phyloP scores from a whole-genome alignment of 805 yeast genomes.

The Metschnikowia rubicola region DNA sequence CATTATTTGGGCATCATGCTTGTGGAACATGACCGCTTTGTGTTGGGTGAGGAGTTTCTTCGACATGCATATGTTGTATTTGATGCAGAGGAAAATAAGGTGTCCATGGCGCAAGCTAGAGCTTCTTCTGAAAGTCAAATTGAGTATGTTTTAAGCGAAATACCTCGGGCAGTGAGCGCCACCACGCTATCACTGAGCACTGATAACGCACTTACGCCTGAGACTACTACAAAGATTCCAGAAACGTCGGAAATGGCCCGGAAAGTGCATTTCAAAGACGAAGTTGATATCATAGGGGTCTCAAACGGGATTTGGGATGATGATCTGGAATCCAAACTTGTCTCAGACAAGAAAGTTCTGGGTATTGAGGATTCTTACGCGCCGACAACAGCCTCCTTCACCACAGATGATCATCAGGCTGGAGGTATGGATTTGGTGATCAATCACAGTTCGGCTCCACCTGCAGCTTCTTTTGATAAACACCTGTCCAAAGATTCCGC shows the following conservation, averaged over 20 bases:
- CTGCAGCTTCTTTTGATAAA: too few species aligned
- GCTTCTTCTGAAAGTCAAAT: conserved; percentile 32
- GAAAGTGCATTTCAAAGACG: background rate
- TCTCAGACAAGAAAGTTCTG: too few species aligned
- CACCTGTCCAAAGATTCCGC: too few species aligned
- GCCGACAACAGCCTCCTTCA: too few species aligned
- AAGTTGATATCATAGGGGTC: background rate
- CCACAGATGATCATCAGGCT: too few species aligned
- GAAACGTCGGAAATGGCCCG: background rate
- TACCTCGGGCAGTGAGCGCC: conserved; percentile 45
- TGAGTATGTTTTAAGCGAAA: conserved; percentile 40
- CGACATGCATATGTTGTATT: conserved; percentile 64
- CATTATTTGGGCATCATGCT: conserved; percentile 25
- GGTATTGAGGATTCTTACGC: too few species aligned
- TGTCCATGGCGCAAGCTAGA: conserved; percentile 50
- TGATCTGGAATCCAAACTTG: background rate
- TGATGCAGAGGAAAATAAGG: conserved; percentile 53
- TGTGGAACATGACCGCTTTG: conserved; percentile 20
- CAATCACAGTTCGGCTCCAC: too few species aligned
- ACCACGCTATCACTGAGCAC: too few species aligned
- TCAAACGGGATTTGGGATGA: background rate
- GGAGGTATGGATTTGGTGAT: too few species aligned
- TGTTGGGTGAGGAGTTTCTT: conserved; percentile 53
- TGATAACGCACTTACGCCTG: too few species aligned
- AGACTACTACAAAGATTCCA: background rate